phyloP scores from a whole-genome alignment of 345 rosid species.

The Pelargonium nanum region DNA sequence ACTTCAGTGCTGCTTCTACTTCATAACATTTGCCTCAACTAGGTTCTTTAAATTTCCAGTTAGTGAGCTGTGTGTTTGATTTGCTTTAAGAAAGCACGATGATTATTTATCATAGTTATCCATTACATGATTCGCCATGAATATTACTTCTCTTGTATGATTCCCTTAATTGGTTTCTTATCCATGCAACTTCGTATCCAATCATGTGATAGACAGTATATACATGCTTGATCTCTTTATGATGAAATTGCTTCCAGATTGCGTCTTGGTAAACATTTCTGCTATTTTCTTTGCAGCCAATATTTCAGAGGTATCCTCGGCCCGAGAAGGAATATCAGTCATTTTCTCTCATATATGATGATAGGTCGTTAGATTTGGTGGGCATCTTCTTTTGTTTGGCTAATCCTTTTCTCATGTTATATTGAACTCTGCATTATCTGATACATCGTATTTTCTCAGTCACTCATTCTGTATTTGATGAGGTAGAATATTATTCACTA shows the following conservation, averaged over 20 bases:
- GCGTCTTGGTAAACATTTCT: not conserved
- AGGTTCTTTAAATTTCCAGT: too few species aligned
- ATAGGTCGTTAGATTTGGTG: constrained; percentile 69
- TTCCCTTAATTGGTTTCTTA: too few species aligned
- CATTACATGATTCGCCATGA: too few species aligned
- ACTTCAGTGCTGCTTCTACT: too few species aligned
- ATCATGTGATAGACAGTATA: too few species aligned
- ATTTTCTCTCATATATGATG: constrained; percentile 64
- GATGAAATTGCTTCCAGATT: not conserved
- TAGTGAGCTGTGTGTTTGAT: too few species aligned
- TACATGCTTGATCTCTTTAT: not conserved
- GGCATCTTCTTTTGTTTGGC: constrained; percentile 9
- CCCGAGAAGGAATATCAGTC: constrained; percentile 88
- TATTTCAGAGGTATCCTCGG: constrained; percentile 69
- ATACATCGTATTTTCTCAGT: not conserved
- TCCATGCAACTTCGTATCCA: too few species aligned
- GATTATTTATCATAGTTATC: too few species aligned
- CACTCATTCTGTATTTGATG: not conserved
- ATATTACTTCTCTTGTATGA: too few species aligned
- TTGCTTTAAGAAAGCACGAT: too few species aligned
- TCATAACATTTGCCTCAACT: too few species aligned
- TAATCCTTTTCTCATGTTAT: not conserved
- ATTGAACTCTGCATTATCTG: not conserved
- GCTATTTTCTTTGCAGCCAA: constrained; percentile 36
- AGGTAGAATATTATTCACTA: not conserved